These are phyloP conservation scores for Aspergillus sojae DNA, from an alignment of 2,329 filamentous ascomycete species.

Conservation along the genomic window DNA sequence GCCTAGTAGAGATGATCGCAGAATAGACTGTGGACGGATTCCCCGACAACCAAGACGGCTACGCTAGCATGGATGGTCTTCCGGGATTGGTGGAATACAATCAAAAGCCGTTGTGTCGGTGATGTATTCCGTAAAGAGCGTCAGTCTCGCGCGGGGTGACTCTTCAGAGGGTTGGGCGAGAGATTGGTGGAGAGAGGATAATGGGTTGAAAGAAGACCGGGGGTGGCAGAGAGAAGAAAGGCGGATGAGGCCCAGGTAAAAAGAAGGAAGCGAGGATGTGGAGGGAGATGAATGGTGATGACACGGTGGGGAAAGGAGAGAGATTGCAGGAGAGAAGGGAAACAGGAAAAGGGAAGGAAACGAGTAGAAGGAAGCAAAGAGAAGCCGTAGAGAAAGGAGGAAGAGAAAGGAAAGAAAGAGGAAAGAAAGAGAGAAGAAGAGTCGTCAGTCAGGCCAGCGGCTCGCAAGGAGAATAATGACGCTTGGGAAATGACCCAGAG, in stretches of 20 bases:
- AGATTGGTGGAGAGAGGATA: background rate
- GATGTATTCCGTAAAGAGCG: background rate
- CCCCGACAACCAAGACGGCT: background rate
- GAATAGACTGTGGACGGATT: background rate
- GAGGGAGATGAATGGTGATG: conserved; percentile 17
- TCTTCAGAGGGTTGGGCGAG: conserved; percentile 4
- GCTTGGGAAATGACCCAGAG: conserved; percentile 21
- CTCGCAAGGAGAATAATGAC: conserved; percentile 17
- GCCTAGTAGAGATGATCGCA: conserved; percentile 1
- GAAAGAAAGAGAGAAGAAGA: conserved; percentile 18
- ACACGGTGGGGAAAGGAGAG: conserved; percentile 19
- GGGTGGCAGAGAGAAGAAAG: conserved; percentile 21
- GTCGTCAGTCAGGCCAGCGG: conserved; percentile 1
- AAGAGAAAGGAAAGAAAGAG: conserved; percentile 18
- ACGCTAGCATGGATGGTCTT: background rate
- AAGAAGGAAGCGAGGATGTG: conserved; percentile 13
- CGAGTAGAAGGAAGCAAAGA: conserved; percentile 12
- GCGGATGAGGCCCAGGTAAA: conserved; percentile 15
- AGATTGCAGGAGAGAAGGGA: conserved; percentile 13
- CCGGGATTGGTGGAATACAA: conserved; percentile 4
- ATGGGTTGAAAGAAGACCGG: conserved; percentile 1
- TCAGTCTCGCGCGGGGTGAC: conserved; percentile 1
- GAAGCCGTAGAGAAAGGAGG: background rate
- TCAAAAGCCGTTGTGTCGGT: background rate
- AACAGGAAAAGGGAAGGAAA: conserved; percentile 5